Conservation (phyloP, 1,139 yeast species). For the Kazachstania sp. region DNA sequence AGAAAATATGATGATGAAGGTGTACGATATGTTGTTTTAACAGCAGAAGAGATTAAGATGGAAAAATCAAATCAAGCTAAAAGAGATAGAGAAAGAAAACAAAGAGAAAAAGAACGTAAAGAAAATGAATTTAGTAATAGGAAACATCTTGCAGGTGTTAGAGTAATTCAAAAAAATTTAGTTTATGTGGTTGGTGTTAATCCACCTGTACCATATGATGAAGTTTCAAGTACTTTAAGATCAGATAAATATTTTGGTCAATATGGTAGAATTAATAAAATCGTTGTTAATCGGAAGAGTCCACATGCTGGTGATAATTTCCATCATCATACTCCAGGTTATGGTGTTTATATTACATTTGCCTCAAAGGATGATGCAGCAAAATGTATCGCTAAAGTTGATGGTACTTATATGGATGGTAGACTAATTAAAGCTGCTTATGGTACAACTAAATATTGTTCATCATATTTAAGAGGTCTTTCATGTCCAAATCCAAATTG, state of each 20-base stretch:
- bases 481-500: constrained; percentile 98
- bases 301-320: constrained; percentile 34
- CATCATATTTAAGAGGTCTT: constrained; percentile 88
- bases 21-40: constrained; percentile 75
- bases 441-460: constrained; percentile 97
- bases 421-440: constrained; percentile 84
- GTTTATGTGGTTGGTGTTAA: constrained; percentile 95
- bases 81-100: constrained; percentile 79
- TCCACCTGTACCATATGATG: constrained; percentile 81
- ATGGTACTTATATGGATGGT: constrained; percentile 91
- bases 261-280: constrained; percentile 90
- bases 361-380: constrained; percentile 91
- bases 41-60: constrained; percentile 74
- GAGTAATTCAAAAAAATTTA: constrained; percentile 94
- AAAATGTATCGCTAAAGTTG: constrained; percentile 84
- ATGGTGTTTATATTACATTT: constrained; percentile 94
- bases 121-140: constrained; percentile 84
- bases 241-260: constrained; percentile 96
- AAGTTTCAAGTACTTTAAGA: constrained; percentile 72
- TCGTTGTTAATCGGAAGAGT: constrained; percentile 78
- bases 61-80: constrained; percentile 75
- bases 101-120: constrained; percentile 83
- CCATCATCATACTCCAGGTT: constrained; percentile 56
- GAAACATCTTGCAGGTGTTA: constrained; percentile 91
- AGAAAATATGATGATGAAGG: constrained; percentile 87